Percentiles rank a stretch among this genome's conserved stretches.
Conservation (phyloP, 1,284 basidiomycete species). For the Ustilago esculenta region DNA sequence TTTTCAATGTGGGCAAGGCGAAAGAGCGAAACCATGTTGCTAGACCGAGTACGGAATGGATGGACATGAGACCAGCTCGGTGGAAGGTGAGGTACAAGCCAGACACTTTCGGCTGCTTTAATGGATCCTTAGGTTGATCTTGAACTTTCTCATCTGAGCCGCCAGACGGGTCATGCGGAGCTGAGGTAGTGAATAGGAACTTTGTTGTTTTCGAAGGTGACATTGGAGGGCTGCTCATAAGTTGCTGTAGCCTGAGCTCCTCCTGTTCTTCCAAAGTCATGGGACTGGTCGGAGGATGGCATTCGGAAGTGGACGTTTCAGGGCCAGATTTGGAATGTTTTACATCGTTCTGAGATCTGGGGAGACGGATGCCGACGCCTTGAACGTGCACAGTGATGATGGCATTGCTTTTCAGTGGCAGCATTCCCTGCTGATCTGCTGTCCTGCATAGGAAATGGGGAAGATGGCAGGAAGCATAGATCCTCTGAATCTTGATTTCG, state of each 20-base stretch:
- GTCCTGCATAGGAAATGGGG: constrained; percentile 28
- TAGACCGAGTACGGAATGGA: constrained; percentile 22
- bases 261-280: constrained; percentile 30
- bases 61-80: constrained; percentile 25
- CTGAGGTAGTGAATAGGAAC: constrained; percentile 1
- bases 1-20: constrained; percentile 19
- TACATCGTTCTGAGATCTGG: constrained; percentile 16
- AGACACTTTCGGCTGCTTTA: background rate
- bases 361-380: constrained; percentile 52
- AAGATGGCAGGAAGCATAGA: constrained; percentile 47
- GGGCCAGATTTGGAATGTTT: background rate
- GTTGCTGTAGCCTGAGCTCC: constrained; percentile 33
- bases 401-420: constrained; percentile 21
- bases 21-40: constrained; percentile 19
- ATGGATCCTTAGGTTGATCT: background rate
- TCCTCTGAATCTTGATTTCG: constrained; percentile 42
- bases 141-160: background rate
- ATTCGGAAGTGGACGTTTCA: background rate
- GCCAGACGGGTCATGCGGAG: background rate
- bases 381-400: constrained; percentile 55
- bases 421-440: constrained; percentile 8
- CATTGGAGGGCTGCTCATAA: constrained; percentile 42
- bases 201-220: constrained; percentile 12
- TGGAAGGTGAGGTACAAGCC: constrained; percentile 26
- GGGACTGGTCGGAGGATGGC: background rate